These are phyloP conservation scores for Verticillium longisporum DNA, from an alignment of 2,329 filamentous ascomycete genomes.

Conservation along the genomic window DNA sequence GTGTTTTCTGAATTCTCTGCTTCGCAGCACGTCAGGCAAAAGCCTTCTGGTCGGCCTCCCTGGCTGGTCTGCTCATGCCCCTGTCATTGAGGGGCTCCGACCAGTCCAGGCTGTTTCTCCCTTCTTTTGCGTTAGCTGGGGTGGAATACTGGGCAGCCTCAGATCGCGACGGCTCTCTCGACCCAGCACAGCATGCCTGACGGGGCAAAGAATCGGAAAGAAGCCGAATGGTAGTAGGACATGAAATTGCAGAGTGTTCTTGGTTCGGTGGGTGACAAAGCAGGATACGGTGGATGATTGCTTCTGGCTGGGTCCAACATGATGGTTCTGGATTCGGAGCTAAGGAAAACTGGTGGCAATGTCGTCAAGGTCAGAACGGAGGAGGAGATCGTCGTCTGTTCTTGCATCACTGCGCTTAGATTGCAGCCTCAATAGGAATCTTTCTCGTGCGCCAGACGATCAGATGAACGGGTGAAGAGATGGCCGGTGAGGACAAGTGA, in stretches of 20 bases:
- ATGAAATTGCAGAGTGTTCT: neutral
- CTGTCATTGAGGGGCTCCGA: neutral
- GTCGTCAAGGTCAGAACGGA: no score
- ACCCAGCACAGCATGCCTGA: neutral
- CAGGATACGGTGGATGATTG: no score
- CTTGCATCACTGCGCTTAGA: neutral
- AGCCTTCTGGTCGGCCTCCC: neutral
- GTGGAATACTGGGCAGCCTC: neutral
- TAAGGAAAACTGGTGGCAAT: no score
- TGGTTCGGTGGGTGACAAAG: neutral
- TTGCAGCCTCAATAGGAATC: neutral
- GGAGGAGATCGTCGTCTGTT: no score
- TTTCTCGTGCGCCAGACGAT: neutral
- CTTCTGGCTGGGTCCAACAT: no score
- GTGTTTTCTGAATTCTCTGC: neutral
- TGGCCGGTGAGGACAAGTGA: neutral
- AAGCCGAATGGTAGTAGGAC: neutral
- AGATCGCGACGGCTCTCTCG: neutral
- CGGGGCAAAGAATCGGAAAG: neutral
- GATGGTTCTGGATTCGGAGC: no score
- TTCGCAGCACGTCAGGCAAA: neutral
- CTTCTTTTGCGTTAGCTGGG: neutral
- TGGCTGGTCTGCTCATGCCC: neutral
- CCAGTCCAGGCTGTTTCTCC: neutral
- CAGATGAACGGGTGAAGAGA: neutral